Evolutionary conservation across 2,329 filamentous ascomycete genomes (phyloP).

Genomic region (Sporothrix luriei): DNA sequence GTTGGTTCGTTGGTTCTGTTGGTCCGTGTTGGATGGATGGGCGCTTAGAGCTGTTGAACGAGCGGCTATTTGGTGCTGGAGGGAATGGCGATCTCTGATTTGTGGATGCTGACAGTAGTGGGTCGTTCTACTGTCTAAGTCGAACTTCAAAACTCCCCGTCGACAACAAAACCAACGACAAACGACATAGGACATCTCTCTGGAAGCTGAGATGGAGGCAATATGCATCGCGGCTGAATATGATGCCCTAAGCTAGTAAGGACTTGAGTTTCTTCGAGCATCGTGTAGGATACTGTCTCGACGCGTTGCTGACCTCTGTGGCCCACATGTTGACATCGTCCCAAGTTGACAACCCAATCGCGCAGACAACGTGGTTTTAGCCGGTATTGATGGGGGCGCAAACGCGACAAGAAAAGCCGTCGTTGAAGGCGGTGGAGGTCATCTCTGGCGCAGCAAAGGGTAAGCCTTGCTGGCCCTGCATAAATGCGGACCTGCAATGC

Average conservation of each 20-base stretch:
- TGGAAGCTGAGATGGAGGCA: background rate
- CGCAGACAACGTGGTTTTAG: background rate
- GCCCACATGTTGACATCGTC: background rate
- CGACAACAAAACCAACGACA: background rate
- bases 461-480: background rate
- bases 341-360: background rate
- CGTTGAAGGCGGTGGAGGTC: background rate
- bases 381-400: background rate
- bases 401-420: background rate
- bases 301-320: no score
- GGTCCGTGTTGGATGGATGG: slow-evolving; percentile 17
- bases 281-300: no score
- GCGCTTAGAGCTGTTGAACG: slow-evolving; percentile 25
- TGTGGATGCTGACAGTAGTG: background rate
- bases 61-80: slow-evolving; percentile 28
- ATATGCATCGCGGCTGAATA: background rate
- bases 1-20: slow-evolving; percentile 17
- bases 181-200: no score
- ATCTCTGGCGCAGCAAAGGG: background rate
- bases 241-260: no score
- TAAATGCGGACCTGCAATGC: background rate
- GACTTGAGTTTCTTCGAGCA: no score
- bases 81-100: slow-evolving; percentile 14
- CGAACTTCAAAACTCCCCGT: background rate
- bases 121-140: background rate